Conservation (phyloP, 176 grass and related monocot species). For the Chloris gayana region DNA sequence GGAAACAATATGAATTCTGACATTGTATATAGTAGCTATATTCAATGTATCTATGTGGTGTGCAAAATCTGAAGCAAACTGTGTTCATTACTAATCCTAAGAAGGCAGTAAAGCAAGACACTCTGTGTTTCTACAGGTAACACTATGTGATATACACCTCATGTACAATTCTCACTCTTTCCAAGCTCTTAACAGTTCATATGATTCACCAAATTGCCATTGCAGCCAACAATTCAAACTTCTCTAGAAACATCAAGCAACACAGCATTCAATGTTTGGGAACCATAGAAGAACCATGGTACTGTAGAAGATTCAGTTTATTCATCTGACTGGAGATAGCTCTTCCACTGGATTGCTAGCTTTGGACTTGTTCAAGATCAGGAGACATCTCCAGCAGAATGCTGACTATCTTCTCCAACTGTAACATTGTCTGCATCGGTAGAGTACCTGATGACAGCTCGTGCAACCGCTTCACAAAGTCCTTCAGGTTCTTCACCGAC, state of each 20-base stretch:
- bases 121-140: neutral
- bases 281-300: slow-evolving; percentile 13
- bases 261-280: slow-evolving; percentile 13
- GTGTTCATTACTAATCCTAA: neutral
- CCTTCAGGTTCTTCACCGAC: too few relatives aligned
- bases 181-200: neutral
- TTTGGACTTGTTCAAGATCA: neutral
- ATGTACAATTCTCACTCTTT: neutral
- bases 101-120: slow-evolving; percentile 7
- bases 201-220: slow-evolving; percentile 18
- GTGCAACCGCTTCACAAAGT: slow-evolving; percentile 33
- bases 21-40: neutral
- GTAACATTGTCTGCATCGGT: slow-evolving; percentile 41
- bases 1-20: neutral
- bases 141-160: neutral
- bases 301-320: neutral
- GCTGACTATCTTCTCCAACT: slow-evolving; percentile 22
- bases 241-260: slow-evolving; percentile 18
- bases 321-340: slow-evolving; percentile 23
- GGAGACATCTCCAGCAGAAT: slow-evolving; percentile 18
- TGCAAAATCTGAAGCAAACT: slow-evolving; percentile 18
- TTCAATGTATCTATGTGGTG: slow-evolving; percentile 1
- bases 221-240: slow-evolving; percentile 30
- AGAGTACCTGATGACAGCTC: slow-evolving; percentile 36
- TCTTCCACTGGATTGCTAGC: slow-evolving; percentile 32